Evolutionary conservation across 805 yeast genomes (phyloP).

Genomic region (Pichia kluyveri): DNA sequence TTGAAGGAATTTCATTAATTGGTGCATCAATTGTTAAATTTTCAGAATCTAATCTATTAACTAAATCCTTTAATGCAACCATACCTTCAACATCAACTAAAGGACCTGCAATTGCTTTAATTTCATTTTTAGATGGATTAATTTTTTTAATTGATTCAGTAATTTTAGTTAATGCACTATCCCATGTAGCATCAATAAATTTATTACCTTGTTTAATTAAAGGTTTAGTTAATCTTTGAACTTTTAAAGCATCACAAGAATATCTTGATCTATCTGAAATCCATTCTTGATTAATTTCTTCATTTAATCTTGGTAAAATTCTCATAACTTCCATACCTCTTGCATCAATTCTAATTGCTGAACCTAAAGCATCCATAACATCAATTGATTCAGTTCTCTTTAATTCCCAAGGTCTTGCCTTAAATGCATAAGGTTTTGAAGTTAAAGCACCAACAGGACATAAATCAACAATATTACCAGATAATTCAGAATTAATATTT

Average conservation of each 20-base stretch:
- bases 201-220: slow-evolving; percentile 59
- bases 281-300: slow-evolving; percentile 87
- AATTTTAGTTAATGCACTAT: slow-evolving; percentile 66
- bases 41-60: slow-evolving; percentile 72
- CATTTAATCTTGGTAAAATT: slow-evolving; percentile 77
- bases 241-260: slow-evolving; percentile 78
- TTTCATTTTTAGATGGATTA: slow-evolving; percentile 56
- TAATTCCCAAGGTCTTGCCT: slow-evolving; percentile 89
- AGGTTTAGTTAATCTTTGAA: slow-evolving; percentile 79
- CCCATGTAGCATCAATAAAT: slow-evolving; percentile 78
- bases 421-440: slow-evolving; percentile 85
- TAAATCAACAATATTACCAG: slow-evolving; percentile 79
- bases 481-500: slow-evolving; percentile 74
- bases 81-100: slow-evolving; percentile 74
- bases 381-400: slow-evolving; percentile 83
- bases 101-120: slow-evolving; percentile 78
- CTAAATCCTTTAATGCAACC: slow-evolving; percentile 73
- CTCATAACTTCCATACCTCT: slow-evolving; percentile 85
- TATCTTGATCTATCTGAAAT: slow-evolving; percentile 80
- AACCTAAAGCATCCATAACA: slow-evolving; percentile 76
- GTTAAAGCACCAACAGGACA: slow-evolving; percentile 93
- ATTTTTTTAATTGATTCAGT: slow-evolving; percentile 50
- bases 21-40: slow-evolving; percentile 67
- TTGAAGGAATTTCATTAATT: slow-evolving; percentile 51
- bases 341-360: slow-evolving; percentile 76